Evolutionary conservation across 768 basidiomycete genomes (phyloP), one percentile per base, ranked within the genome.

Genomic region (Tephrocybe sp.): DNA sequence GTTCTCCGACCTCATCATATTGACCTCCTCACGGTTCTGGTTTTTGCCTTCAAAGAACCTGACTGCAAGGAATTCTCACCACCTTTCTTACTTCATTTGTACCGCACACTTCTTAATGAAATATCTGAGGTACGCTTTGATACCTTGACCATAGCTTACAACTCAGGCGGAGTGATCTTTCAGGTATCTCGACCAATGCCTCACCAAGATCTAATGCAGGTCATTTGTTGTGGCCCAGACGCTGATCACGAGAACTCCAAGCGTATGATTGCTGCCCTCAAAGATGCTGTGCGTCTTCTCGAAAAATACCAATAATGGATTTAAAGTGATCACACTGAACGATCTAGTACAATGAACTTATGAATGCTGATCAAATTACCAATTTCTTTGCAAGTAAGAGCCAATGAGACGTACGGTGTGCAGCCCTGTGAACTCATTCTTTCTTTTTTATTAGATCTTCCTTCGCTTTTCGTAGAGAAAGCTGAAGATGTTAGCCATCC

Each of bases 1-100:
- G 73, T 82, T 49, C 74, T 92, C 23, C 76, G 83, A 48, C 88
- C 90, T 1, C 90, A 92, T 59, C 91, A 93, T 62, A 72, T 92
- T 45, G 77, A 78, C 43, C 70, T 92, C 13, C 71, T 92, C 30
- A 77, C 78, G 31, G 70, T 89, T 20, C 71, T 91, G 32, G 70
- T 83, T 52, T 69, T 85, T 11, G 69, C 79, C 4, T 87, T 84
- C 65, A 84, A 80, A 62, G 83, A 86, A 55, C 73, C 74, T 51
- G 73, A 74, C 20, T 67, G 75, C 38, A 75, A 74, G 49, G 73
- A 73, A 20, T 73, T 89, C 9, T 80, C 87, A 1, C 62, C 78
- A 17, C 56, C 67, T 6, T 90, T 87, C 60, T 62, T 80, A 12
- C 69, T 89, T 16, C 81, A 85, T 58, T 61, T 89, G 12, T 80